A percentile compares a stretch with the other conserved stretches of the same genome.
Evolutionary conservation across 78 protist genomes (phyloP).

Genomic region (Dictyostelium brefeldianum): DNA sequence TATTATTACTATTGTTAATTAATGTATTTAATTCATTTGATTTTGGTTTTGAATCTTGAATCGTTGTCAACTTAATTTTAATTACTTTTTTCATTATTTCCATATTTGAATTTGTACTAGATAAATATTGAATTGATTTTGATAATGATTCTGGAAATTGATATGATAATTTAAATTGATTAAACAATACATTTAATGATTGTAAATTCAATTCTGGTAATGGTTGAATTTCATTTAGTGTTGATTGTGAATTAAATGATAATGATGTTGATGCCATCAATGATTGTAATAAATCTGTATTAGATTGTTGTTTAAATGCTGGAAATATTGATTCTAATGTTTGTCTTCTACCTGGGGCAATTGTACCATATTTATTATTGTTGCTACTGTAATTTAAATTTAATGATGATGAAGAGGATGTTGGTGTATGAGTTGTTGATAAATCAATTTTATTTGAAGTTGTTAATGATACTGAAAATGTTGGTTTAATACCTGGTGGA

Average conservation of each 20-base stretch:
- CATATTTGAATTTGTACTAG: background rate
- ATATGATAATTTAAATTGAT: constrained; percentile 24
- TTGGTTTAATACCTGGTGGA: constrained; percentile 10
- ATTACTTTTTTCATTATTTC: background rate
- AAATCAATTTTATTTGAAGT: background rate
- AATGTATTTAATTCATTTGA: background rate
- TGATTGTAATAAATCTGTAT: constrained; percentile 6
- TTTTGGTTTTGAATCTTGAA: constrained; percentile 35
- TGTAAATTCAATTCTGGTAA: background rate
- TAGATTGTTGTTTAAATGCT: constrained; percentile 26
- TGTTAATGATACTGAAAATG: constrained; percentile 18
- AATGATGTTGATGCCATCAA: constrained; percentile 8
- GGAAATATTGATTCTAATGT: constrained; percentile 16
- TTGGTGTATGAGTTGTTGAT: background rate
- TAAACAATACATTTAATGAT: constrained; percentile 17
- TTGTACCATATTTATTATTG: background rate
- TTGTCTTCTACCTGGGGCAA: background rate
- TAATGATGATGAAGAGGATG: background rate
- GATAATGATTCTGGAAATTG: constrained; percentile 13
- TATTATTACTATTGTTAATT: background rate
- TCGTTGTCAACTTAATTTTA: background rate
- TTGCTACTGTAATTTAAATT: background rate
- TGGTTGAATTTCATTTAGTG: background rate
- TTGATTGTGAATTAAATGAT: background rate
- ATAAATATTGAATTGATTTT: background rate